Conservation (phyloP, 2,329 filamentous ascomycete species). For the Aspergillus sp. region DNA sequence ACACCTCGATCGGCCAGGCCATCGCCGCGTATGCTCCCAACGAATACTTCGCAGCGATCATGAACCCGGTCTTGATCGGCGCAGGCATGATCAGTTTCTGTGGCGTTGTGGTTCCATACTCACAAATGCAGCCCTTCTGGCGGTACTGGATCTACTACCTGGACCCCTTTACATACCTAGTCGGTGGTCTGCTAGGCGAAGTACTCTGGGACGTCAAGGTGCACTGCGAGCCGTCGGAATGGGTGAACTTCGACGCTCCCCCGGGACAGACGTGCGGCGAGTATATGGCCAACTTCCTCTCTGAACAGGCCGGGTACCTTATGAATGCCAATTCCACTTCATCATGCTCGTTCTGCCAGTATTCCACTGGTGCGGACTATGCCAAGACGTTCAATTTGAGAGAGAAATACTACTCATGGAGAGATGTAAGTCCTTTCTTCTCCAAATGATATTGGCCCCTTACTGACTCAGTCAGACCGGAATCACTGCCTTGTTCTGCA, state of each 20-base stretch:
- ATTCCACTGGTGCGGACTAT: slow-evolving; percentile 26
- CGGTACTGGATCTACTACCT: slow-evolving; percentile 41
- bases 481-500: slow-evolving; percentile 40
- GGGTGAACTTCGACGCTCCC: slow-evolving; percentile 21
- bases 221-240: slow-evolving; percentile 27
- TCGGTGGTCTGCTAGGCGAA: slow-evolving; percentile 33
- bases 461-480: slow-evolving; percentile 20
- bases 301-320: slow-evolving; percentile 22
- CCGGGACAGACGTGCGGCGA: slow-evolving; percentile 26
- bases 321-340: slow-evolving; percentile 20
- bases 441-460: background rate
- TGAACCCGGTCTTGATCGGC: slow-evolving; percentile 51
- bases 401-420: slow-evolving; percentile 31
- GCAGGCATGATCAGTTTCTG: slow-evolving; percentile 35
- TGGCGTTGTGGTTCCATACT: slow-evolving; percentile 34
- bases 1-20: slow-evolving; percentile 38
- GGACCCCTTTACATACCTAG: slow-evolving; percentile 39
- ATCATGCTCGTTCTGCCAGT: slow-evolving; percentile 26
- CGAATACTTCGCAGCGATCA: slow-evolving; percentile 52
- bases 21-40: slow-evolving; percentile 59
- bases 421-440: slow-evolving; percentile 23
- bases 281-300: slow-evolving; percentile 29
- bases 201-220: slow-evolving; percentile 36
- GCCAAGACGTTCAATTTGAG: slow-evolving; percentile 27
- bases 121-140: slow-evolving; percentile 35